Evolutionary conservation across 2,329 filamentous ascomycete species (phyloP).

Genomic region (Penicillium sp.): DNA sequence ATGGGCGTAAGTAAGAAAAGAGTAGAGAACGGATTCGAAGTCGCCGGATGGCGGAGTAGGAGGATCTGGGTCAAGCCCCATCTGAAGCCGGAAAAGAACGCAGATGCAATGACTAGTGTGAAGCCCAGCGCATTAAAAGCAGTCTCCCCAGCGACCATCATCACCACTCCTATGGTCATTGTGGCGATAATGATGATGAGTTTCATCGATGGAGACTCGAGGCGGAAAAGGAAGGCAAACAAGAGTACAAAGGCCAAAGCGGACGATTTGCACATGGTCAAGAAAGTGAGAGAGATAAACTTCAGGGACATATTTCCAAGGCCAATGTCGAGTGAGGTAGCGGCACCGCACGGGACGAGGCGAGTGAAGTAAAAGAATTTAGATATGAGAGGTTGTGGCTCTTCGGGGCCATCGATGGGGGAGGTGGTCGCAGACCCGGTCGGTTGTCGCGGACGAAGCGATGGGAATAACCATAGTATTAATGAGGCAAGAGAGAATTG

Average conservation of each 20-base stretch:
- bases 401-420: constrained; percentile 51
- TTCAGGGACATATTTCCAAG: constrained; percentile 93
- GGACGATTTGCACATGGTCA: constrained; percentile 99
- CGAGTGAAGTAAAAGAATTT: constrained; percentile 89
- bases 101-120: constrained; percentile 85
- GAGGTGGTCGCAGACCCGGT: constrained; percentile 23
- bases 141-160: constrained; percentile 97
- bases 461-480: constrained; percentile 80
- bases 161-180: constrained; percentile 91
- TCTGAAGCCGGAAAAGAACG: constrained; percentile 93
- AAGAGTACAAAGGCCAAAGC: constrained; percentile 91
- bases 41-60: constrained; percentile 88
- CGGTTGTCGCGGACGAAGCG: constrained; percentile 66
- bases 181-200: constrained; percentile 83
- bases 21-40: constrained; percentile 92
- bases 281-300: constrained; percentile 95
- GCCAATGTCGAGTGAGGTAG: constrained; percentile 93
- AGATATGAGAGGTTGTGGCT: constrained; percentile 69
- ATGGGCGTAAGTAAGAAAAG: constrained; percentile 97
- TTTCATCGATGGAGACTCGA: constrained; percentile 83
- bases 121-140: constrained; percentile 87
- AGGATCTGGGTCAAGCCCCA: constrained; percentile 99
- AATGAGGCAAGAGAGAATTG: constrained; percentile 79
- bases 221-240: constrained; percentile 90
- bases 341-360: constrained; percentile 86